Evolutionary conservation across 306 rosid genomes (phyloP).

Genomic region (Cucurbita maxima): DNA sequence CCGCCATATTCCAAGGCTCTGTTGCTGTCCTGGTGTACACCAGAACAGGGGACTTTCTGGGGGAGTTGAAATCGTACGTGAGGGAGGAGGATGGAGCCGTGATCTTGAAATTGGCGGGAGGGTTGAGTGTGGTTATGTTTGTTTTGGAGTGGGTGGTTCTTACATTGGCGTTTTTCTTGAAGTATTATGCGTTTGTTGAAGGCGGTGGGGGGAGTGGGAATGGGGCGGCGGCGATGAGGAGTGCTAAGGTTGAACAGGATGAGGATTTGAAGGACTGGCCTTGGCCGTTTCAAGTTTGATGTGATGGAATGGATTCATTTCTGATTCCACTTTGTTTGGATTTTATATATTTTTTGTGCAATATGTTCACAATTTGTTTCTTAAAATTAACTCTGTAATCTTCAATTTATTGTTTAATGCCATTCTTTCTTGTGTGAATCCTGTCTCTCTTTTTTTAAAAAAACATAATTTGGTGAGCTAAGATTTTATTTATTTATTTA

Average conservation of each 20-base stretch:
- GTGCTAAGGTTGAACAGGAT: not conserved
- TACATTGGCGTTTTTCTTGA: conserved; percentile 61
- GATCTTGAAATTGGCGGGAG: conserved; percentile 65
- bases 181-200: conserved; percentile 53
- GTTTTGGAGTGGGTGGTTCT: conserved; percentile 78
- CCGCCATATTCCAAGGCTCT: conserved; percentile 68
- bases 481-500: too few relatives aligned
- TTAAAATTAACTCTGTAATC: too few relatives aligned
- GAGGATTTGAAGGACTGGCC: conserved; percentile 8
- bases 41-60: conserved; percentile 51
- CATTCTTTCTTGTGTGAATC: too few relatives aligned
- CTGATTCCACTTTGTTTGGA: too few relatives aligned
- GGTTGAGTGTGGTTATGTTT: conserved; percentile 51
- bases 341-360: too few relatives aligned
- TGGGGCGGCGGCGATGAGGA: conserved; percentile 6
- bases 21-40: conserved; percentile 56
- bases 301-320: too few relatives aligned
- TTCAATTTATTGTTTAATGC: too few relatives aligned
- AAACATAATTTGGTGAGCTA: too few relatives aligned
- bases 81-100: conserved; percentile 75
- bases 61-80: conserved; percentile 49
- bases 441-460: too few relatives aligned
- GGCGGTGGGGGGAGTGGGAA: conserved; percentile 2
- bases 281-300: not conserved
- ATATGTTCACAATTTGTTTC: too few relatives aligned